Evolutionary conservation across 805 yeast species (phyloP).

Genomic region (Ogataea polymorpha): DNA sequence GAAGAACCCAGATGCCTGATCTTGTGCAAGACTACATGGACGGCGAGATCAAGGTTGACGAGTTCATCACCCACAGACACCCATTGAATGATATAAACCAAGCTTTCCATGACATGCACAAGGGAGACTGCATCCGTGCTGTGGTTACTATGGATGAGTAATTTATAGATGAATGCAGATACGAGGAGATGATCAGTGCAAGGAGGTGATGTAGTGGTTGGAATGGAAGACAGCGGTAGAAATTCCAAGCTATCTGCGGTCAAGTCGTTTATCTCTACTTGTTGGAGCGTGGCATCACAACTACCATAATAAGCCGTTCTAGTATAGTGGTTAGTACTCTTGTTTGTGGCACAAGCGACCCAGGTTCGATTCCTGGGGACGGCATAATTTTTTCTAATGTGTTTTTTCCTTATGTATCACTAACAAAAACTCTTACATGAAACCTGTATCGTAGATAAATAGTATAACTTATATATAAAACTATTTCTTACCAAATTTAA

Average conservation of each 20-base stretch:
- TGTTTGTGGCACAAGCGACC: conserved; percentile 32
- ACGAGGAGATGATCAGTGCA: background rate
- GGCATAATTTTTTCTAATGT: conserved; percentile 20
- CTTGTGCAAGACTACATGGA: conserved; percentile 80
- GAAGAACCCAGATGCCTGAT: conserved; percentile 91
- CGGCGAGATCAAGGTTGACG: conserved; percentile 86
- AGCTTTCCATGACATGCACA: conserved; percentile 94
- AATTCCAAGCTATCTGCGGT: too few species aligned
- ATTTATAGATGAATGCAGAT: conserved; percentile 7
- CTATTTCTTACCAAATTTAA: background rate
- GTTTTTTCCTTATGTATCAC: too few species aligned
- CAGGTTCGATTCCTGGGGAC: conserved; percentile 28
- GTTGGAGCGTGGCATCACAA: background rate
- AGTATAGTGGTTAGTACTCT: conserved; percentile 31
- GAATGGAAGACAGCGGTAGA: too few species aligned
- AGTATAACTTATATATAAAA: background rate
- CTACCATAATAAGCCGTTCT: conserved; percentile 19
- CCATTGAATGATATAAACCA: conserved; percentile 72
- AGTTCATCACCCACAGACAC: conserved; percentile 90
- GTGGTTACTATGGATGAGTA: conserved; percentile 43
- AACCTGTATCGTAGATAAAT: too few species aligned
- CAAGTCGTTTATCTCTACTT: background rate
- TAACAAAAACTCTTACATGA: too few species aligned
- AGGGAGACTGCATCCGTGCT: conserved; percentile 92
- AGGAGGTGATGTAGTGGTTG: background rate